Evolutionary conservation across 139 green algal genomes (phyloP).

Genomic region (Chlorokybus atmophyticus): DNA sequence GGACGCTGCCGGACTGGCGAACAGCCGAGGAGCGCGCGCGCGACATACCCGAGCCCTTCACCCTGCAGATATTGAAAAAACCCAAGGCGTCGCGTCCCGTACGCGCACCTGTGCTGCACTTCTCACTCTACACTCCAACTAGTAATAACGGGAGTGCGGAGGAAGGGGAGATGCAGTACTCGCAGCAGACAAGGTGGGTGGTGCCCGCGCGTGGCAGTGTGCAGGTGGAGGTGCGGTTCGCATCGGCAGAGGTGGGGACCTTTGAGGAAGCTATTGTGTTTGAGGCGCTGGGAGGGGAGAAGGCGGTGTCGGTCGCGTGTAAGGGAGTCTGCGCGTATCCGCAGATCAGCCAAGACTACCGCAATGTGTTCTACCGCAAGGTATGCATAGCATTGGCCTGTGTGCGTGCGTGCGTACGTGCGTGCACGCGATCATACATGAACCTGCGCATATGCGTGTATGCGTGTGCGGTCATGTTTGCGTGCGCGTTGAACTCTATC

Average conservation of each 20-base stretch:
- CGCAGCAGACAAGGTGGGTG: constrained; percentile 39
- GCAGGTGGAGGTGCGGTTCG: constrained; percentile 46
- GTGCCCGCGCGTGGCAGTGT: constrained; percentile 33
- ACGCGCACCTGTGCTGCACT: constrained; percentile 30
- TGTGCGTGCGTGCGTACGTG: no score
- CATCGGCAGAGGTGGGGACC: constrained; percentile 28
- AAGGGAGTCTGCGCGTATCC: constrained; percentile 47
- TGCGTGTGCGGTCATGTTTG: no score
- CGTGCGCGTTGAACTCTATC: no score
- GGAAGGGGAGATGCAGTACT: neutral
- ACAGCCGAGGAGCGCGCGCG: neutral
- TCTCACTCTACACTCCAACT: constrained; percentile 36
- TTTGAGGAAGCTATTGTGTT: constrained; percentile 49
- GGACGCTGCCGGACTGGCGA: neutral
- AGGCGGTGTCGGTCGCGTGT: constrained; percentile 6
- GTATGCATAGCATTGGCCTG: no score
- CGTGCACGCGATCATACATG: no score
- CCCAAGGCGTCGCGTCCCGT: no score
- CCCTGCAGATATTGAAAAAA: constrained; percentile 24
- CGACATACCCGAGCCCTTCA: constrained; percentile 39
- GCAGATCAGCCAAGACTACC: constrained; percentile 36
- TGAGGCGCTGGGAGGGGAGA: constrained; percentile 42
- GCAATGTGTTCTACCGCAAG: constrained; percentile 53
- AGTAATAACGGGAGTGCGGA: neutral
- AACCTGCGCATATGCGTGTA: no score